Evolutionary conservation across 768 basidiomycete species (phyloP), one percentile per base, ranked within the genome.

Genomic region (Sporobolomyces phaffii): DNA sequence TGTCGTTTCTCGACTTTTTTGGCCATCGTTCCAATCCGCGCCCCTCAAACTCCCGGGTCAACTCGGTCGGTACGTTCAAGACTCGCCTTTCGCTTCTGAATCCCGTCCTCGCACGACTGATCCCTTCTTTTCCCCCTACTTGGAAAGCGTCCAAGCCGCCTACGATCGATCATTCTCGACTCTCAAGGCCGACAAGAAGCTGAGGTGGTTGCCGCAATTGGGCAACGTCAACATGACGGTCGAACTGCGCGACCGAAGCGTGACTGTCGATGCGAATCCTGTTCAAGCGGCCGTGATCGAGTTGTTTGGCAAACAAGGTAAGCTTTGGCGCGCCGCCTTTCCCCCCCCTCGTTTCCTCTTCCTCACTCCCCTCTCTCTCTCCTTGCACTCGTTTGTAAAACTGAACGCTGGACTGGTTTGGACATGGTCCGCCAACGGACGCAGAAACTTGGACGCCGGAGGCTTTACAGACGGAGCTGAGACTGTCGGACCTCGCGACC

Each of bases 1-100:
- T 1, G 87, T 99, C 73, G 88, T 98, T 43, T 98, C 96, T 15
- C 84, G 86, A 17, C 86, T 94, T 73, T 99, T 97, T 78, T 99
- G 96, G 96, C 96, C 96, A 0, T 79, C 86, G 1, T 81, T 96
- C 29, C 87, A 89, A 73, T 79, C 86, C 3, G 84, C 84, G 62
- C 83, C 83, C 20, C 81, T 96, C 24, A 75, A 73, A 47, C 87
- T 98, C 83, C 90, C 93, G 0, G 89, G 90, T 3, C 90, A 91
- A 76, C 86, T 96, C 75, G 83, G 84, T 72, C 78, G 78, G 93
- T 94, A 74, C 50, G 87, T 78, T 22, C 28, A 24, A 18, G n/a
- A 2, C 7, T 50, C 5, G 26, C 1, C 61, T 63, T 41, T 58
- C 40, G 5, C 1, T 28, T 15, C 4, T 9, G 28, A 29, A 5